phyloP scores from a whole-genome alignment of 768 basidiomycete species.

The Asterophora parasitica region DNA sequence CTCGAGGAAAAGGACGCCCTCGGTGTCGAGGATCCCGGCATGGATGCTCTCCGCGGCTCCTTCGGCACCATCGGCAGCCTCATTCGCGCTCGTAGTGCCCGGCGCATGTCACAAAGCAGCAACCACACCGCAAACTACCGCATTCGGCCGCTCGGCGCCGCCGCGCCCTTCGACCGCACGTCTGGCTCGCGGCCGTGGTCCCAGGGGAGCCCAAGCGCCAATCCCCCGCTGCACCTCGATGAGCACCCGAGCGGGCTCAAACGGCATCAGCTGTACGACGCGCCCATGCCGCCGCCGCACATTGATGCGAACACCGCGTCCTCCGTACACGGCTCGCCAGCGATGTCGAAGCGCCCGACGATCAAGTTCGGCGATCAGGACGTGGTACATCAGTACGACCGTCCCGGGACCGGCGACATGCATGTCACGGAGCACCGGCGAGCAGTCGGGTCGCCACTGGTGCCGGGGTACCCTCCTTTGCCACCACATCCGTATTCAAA shows the following conservation, averaged over 20 bases:
- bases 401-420: constrained; percentile 45
- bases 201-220: constrained; percentile 2
- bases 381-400: constrained; percentile 68
- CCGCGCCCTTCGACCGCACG: constrained; percentile 29
- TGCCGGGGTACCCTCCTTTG: constrained; percentile 30
- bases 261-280: constrained; percentile 85
- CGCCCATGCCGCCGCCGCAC: constrained; percentile 56
- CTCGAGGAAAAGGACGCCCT: constrained; percentile 62
- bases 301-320: constrained; percentile 36
- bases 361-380: constrained; percentile 79
- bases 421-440: constrained; percentile 42
- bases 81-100: constrained; percentile 62
- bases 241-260: constrained; percentile 40
- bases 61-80: constrained; percentile 92
- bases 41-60: constrained; percentile 86
- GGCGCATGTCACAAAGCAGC: constrained; percentile 46
- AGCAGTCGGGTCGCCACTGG: constrained; percentile 28
- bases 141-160: constrained; percentile 32
- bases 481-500: constrained; percentile 24
- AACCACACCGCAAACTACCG: constrained; percentile 24
- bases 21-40: constrained; percentile 84
- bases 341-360: constrained; percentile 42
- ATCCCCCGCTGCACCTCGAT: constrained; percentile 22
- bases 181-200: constrained; percentile 14
- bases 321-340: constrained; percentile 28